Percentiles rank a stretch among this genome's conserved stretches.
These are phyloP conservation scores for Diaporthe velutina DNA, from an alignment of 2,329 filamentous ascomycete species.

Conservation along the genomic window DNA sequence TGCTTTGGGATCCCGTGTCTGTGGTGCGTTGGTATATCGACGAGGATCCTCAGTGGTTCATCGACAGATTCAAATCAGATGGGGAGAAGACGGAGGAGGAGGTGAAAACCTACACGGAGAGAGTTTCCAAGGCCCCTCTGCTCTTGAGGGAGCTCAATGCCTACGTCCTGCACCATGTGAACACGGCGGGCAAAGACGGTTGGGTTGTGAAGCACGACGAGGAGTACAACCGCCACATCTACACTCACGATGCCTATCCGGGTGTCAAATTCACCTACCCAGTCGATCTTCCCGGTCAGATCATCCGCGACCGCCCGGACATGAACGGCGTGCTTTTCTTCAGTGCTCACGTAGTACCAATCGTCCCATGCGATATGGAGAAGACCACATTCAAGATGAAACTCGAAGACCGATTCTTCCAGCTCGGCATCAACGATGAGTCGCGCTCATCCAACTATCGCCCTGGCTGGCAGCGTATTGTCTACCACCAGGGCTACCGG, in stretches of 20 bases:
- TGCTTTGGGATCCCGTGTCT: not conserved
- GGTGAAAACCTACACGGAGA: not conserved
- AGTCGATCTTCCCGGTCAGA: not conserved
- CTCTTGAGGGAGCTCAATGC: not conserved
- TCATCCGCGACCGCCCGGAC: not conserved
- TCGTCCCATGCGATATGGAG: not conserved
- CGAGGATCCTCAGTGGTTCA: not conserved
- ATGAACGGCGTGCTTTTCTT: not conserved
- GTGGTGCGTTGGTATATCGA: not conserved
- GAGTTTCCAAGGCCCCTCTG: not conserved
- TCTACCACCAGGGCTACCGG: conserved; percentile 15
- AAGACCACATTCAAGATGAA: not conserved
- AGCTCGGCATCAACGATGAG: not conserved
- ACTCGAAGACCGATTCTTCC: not conserved
- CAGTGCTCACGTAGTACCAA: not conserved
- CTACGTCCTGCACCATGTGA: not conserved
- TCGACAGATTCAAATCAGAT: not conserved
- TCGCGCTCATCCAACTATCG: not conserved
- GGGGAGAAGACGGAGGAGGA: not conserved
- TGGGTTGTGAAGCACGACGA: conserved; percentile 5
- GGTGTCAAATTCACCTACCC: not conserved
- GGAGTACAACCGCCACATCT: not conserved
- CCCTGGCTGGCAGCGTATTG: not conserved
- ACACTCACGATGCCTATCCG: not conserved
- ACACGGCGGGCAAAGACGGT: not conserved